Base-by-base conservation (phyloP, 768 basidiomycete species). In the Nidula microcarpa region DNA sequence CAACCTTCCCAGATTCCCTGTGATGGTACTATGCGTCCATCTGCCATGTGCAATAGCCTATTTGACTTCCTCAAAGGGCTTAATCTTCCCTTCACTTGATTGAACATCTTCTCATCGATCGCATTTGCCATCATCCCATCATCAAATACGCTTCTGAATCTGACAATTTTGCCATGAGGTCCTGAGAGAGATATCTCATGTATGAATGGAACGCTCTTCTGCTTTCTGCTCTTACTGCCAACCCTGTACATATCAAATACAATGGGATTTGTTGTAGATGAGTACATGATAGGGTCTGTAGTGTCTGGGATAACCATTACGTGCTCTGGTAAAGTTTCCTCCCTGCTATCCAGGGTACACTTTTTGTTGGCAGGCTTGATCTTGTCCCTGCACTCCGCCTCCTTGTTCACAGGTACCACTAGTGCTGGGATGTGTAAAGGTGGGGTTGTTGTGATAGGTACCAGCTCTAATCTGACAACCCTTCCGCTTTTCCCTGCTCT, bases 111-210 rank as follows among this genome's bases (percentile, higher is more conserved):
- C 18, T 5, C 18, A 18, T 62, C 60, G 43, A 73, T 64, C 4
- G 62, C 65, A 23, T 57, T 64, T 0, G 65, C 57, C 66, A 68
- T 58, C 2, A 69, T 66, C 0, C 71, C 67, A 30, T 68, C 67
- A 43, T 71, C 68, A 23, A 66, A 62, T 9, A 65, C 30, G 9
- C 52, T 58, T 6, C 54, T 35, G 6, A 59, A 43, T 13, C 55
- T 13, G 41, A 65, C 59, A 0, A 54, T 48, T 43, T 60, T 57
- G 8, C 60, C 61, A 4, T 53, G 32, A 1, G 48, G 47, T 14
- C 61, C 62, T 3, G 52, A 17, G 2, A 69, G 47, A 2, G 16
- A 35, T 1, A 65, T 49, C 9, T 36, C 41, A 18, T 67, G 65
- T 16, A 58, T 50, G 47, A 69, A 69, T 8, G 64, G 62, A 11